Evolutionary conservation across 139 green algal genomes (phyloP), one percentile per base, ranked within the genome.

Genomic region (Monoraphidium neglectum): DNA sequence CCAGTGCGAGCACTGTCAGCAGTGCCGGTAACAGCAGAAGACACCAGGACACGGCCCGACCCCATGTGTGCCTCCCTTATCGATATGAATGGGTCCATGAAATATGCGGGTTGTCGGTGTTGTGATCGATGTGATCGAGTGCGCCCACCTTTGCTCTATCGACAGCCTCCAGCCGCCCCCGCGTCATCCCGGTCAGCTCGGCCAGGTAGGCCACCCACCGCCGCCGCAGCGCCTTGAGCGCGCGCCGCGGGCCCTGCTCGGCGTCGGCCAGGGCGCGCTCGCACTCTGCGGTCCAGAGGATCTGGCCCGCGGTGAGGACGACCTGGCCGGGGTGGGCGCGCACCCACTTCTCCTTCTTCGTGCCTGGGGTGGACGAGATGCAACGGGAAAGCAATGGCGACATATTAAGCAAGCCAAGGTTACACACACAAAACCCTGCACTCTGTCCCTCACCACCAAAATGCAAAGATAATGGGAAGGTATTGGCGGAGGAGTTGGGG

Each of bases 271-370:
- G 83, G 26, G 93, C 89, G 60, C 89, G 90, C 82, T 97, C 93
- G 81, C 92, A 96, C 82, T 97, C 92, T 37, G 78, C 81, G 3
- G 93, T 97, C 93, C 93, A 97, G 38, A 94, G 70, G 26, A 97
- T 92, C 83, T 95, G 90, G n/a, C 92, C 92, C 8, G 92, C 92
- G 6, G 89, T 92, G 84, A 97, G 95, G 77, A 97, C 86, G 81
- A 92, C 86, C 86, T 96, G 92, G 30, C 93, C 92, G 61, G 92
- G 91, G 74, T 92, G 91, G 69, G 96, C 92, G 77, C 91, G 90
- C 30, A 97, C 88, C 93, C 92, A 96, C 80, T 93, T 93, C 76
- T 97, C 92, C 84, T 93, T 94, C 87, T 96, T 96, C 37, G 77
- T 76, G 6, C 54, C 87, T 90, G 83, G 33, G 32, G 3, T 51